These are phyloP conservation scores for Adansonia digitata DNA, from an alignment of 345 rosid genomes.

Conservation along the genomic window DNA sequence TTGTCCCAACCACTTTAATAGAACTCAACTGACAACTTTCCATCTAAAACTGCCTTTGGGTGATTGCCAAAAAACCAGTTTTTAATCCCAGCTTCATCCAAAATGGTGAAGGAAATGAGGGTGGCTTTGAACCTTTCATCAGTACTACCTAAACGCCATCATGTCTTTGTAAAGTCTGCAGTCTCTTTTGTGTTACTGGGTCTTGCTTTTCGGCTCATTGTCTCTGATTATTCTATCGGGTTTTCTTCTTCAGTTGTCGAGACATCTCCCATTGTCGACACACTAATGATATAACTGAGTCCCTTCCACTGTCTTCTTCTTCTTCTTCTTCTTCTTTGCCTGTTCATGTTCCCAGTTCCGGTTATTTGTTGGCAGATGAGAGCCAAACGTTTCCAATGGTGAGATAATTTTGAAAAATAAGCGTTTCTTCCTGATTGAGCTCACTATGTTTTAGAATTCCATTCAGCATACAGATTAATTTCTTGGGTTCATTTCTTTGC, in stretches of 20 bases:
- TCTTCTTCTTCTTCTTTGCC: slow-evolving; percentile 20
- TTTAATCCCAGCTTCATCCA: too few species aligned
- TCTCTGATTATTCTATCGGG: slow-evolving; percentile 49
- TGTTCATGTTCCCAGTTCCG: slow-evolving; percentile 14
- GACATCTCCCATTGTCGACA: background rate
- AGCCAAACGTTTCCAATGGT: slow-evolving; percentile 34
- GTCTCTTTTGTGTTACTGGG: slow-evolving; percentile 45
- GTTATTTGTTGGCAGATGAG: slow-evolving; percentile 11
- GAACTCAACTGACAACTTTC: background rate
- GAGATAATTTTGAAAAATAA: background rate
- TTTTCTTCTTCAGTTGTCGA: slow-evolving; percentile 38
- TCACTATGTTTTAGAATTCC: background rate
- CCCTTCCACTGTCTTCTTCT: slow-evolving; percentile 9
- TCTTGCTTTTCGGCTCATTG: slow-evolving; percentile 60
- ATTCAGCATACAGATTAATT: background rate
- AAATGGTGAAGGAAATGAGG: slow-evolving; percentile 37
- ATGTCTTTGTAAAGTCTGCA: slow-evolving; percentile 48
- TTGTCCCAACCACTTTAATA: background rate
- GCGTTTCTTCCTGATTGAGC: background rate
- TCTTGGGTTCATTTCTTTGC: background rate
- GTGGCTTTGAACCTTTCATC: slow-evolving; percentile 28
- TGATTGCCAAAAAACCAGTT: too few species aligned
- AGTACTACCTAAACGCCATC: slow-evolving; percentile 36
- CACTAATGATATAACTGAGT: slow-evolving; percentile 20
- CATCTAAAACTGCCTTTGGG: background rate